Evolutionary conservation across 176 grass and related monocot genomes (phyloP), one percentile per base, ranked within the genome.

Genomic region (Musa acuminata): DNA sequence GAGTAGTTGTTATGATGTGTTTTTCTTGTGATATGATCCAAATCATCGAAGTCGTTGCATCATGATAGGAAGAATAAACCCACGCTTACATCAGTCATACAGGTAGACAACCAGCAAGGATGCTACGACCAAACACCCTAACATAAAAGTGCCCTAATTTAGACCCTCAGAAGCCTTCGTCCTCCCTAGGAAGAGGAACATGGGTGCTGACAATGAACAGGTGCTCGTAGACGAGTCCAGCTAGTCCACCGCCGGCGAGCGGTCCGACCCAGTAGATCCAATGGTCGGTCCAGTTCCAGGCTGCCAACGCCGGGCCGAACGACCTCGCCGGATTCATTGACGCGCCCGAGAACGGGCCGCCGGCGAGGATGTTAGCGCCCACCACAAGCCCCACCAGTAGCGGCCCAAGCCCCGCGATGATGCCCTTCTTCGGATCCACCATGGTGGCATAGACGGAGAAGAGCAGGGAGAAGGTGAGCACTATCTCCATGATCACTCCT

Each of bases 191-290:
- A 63, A 96, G 83, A 54, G 81, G 82, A n/a, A 66, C 65, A 73
- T 96, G 87, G 0, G 62, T 58, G 9, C 13, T 65, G 25, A 72
- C 58, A 55, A 82, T 81, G 75, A 98, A 93, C 19, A 98, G 11
- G 14, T 70, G 53, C 20, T 93, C 94, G 22, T 98, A 98, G 14
- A 85, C 51, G 0, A 93, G 22, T 64, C 85, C 94, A 0, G 80
- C 86, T 0, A 98, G 48, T 1, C 19, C 74, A 43, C 94, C 90
- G 53, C 90, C 90, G 0, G 85, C 51, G 1, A 98, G 51, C 2
- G 94, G 94, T 6, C 94, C 90, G 19, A 87, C 85, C 94, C 86
- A 97, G 49, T 97, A 97, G 11, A 97, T 80, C 94, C 94, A 98
- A 23, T 98, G 94, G 19, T 87, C 75, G 8, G 86, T 76, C 94